Evolutionary conservation across 2,329 filamentous ascomycete species (phyloP).

Genomic region (Penicillium sp.): DNA sequence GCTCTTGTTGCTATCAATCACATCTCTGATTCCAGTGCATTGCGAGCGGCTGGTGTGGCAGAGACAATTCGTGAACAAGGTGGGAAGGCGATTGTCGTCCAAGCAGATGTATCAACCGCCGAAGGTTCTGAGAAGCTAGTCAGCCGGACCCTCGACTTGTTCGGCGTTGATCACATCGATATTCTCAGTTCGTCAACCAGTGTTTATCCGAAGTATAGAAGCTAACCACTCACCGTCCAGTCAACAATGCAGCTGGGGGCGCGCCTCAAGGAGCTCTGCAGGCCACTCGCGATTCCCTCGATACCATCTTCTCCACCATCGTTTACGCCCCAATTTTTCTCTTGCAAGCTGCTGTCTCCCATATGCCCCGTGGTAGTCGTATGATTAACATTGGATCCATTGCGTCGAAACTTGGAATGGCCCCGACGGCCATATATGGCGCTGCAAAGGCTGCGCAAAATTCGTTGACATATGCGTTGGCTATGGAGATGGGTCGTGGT

Average conservation of each 20-base stretch:
- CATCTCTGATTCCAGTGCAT: conserved; percentile 25
- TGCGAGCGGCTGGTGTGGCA: conserved; percentile 22
- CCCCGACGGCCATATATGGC: conserved; percentile 19
- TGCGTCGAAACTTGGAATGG: conserved; percentile 30
- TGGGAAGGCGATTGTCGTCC: conserved; percentile 20
- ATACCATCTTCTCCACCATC: conserved; percentile 16
- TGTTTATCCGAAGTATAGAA: background rate
- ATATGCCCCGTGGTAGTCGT: conserved; percentile 40
- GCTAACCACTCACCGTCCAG: conserved; percentile 8
- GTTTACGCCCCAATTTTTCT: conserved; percentile 23
- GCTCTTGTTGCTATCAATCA: conserved; percentile 32
- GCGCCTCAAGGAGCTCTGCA: conserved; percentile 11
- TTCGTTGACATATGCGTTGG: conserved; percentile 22
- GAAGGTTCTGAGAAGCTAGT: conserved; percentile 20
- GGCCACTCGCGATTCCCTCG: conserved; percentile 12
- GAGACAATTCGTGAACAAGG: conserved; percentile 15
- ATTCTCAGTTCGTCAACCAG: conserved; percentile 21
- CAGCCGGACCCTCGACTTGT: conserved; percentile 5
- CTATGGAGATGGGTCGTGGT: conserved; percentile 18
- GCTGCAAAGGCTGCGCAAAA: conserved; percentile 28
- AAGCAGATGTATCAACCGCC: conserved; percentile 23
- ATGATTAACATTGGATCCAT: conserved; percentile 42
- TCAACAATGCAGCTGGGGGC: conserved; percentile 27
- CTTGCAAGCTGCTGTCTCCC: conserved; percentile 21
- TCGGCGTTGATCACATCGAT: conserved; percentile 20